These are phyloP conservation scores for Xylaria sp. DNA, from an alignment of 2,329 filamentous ascomycete genomes.

Conservation along the genomic window DNA sequence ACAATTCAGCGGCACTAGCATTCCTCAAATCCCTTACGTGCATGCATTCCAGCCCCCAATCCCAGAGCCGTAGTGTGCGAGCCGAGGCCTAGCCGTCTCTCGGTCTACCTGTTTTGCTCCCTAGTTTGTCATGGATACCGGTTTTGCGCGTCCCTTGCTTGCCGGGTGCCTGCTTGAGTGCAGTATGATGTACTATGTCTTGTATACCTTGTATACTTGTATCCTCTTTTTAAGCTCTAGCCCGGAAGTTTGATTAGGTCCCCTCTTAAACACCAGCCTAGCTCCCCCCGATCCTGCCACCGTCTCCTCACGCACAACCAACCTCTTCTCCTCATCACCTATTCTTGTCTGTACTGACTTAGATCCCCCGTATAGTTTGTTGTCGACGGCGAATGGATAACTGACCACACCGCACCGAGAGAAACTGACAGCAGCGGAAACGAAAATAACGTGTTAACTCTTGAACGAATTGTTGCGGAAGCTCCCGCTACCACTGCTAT, in stretches of 20 bases:
- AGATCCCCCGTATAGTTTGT: conserved; percentile 74
- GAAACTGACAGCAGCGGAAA: conserved; percentile 86
- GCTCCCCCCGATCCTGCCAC: conserved; percentile 16
- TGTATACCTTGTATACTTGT: background rate
- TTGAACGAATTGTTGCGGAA: conserved; percentile 71
- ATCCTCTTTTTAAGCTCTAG: conserved; percentile 23
- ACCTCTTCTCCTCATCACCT: conserved; percentile 35
- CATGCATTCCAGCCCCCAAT: conserved; percentile 25
- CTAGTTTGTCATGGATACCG: conserved; percentile 18
- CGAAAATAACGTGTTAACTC: conserved; percentile 90
- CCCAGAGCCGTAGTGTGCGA: background rate
- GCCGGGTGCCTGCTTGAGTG: conserved; percentile 6
- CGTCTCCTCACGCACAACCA: conserved; percentile 23
- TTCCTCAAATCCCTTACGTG: conserved; percentile 20
- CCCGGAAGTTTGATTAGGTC: conserved; percentile 14
- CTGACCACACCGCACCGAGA: conserved; percentile 81
- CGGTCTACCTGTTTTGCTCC: conserved; percentile 9
- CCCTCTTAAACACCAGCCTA: conserved; percentile 9
- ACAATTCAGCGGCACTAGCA: conserved; percentile 21
- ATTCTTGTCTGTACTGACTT: conserved; percentile 42
- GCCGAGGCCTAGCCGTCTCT: conserved; percentile 3
- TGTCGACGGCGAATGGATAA: conserved; percentile 90
- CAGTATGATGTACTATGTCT: conserved; percentile 6
- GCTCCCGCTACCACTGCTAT: conserved; percentile 60
- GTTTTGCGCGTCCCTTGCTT: conserved; percentile 13